Evolutionary conservation across 805 yeast genomes (phyloP).

Genomic region (Blastobotrys terrestris): DNA sequence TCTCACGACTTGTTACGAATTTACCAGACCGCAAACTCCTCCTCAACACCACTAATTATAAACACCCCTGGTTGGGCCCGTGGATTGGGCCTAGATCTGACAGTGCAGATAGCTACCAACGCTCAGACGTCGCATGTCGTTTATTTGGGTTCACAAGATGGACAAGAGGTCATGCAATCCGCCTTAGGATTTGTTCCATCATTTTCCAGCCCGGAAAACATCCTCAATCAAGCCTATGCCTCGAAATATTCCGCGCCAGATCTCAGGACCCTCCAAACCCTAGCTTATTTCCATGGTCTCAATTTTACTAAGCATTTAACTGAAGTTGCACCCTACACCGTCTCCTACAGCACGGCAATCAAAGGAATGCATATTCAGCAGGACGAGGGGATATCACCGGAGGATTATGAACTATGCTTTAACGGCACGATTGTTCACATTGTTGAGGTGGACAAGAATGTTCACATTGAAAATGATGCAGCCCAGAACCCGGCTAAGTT

Average conservation of each 20-base stretch:
- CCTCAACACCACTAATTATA: slow-evolving; percentile 42
- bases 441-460: slow-evolving; percentile 8
- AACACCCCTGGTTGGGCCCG: slow-evolving; percentile 91
- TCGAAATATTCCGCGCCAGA: slow-evolving; percentile 17
- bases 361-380: slow-evolving; percentile 27
- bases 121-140: slow-evolving; percentile 53
- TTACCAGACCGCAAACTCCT: slow-evolving; percentile 18
- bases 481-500: slow-evolving; percentile 1
- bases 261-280: slow-evolving; percentile 21
- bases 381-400: slow-evolving; percentile 21
- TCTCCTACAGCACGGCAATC: slow-evolving; percentile 19
- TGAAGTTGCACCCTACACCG: slow-evolving; percentile 27
- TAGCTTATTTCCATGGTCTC: slow-evolving; percentile 25
- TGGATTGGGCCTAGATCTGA: slow-evolving; percentile 71
- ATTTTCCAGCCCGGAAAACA: background rate
- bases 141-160: slow-evolving; percentile 42
- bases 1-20: slow-evolving; percentile 37
- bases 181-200: background rate
- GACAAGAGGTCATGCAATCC: background rate
- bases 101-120: slow-evolving; percentile 37
- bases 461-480: slow-evolving; percentile 1
- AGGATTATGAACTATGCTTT: slow-evolving; percentile 24
- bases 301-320: slow-evolving; percentile 28
- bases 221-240: background rate
- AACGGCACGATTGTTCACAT: slow-evolving; percentile 33